These are phyloP conservation scores for Astraeus odoratus DNA, from an alignment of 768 basidiomycete species.

Conservation along the genomic window DNA sequence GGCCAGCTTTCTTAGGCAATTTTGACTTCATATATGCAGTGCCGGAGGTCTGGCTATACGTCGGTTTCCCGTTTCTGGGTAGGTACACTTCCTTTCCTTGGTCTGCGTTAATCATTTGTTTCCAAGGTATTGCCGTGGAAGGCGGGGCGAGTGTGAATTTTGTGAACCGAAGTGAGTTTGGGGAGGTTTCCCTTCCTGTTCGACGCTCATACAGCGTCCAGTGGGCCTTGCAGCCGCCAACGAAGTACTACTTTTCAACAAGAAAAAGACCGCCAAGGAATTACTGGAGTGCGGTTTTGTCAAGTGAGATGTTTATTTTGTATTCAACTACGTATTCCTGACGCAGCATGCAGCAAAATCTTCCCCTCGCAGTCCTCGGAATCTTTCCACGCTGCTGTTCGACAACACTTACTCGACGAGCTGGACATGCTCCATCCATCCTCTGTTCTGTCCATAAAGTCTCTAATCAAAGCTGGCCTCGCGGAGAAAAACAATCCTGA, in stretches of 20 bases:
- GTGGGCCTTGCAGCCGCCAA: slow-evolving; percentile 68
- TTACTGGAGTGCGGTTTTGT: slow-evolving; percentile 55
- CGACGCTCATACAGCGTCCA: slow-evolving; percentile 17
- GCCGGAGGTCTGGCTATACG: slow-evolving; percentile 52
- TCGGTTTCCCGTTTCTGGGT: slow-evolving; percentile 65
- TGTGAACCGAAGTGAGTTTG: slow-evolving; percentile 51
- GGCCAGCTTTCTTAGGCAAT: slow-evolving; percentile 55
- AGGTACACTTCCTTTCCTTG: slow-evolving; percentile 2
- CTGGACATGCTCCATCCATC: slow-evolving; percentile 50
- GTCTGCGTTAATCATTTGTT: slow-evolving; percentile 2
- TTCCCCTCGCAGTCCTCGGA: slow-evolving; percentile 46
- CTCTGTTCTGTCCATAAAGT: slow-evolving; percentile 47
- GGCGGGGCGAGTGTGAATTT: slow-evolving; percentile 67
- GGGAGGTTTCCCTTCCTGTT: neutral
- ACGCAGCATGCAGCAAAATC: slow-evolving; percentile 40
- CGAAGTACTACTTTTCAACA: slow-evolving; percentile 64
- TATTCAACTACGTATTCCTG: neutral
- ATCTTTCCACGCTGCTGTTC: slow-evolving; percentile 49
- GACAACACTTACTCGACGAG: slow-evolving; percentile 43
- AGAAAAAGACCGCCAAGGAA: slow-evolving; percentile 54
- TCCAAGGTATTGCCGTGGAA: slow-evolving; percentile 55
- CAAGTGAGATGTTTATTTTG: slow-evolving; percentile 38
- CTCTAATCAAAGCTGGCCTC: slow-evolving; percentile 47
- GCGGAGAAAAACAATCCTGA: slow-evolving; percentile 60
- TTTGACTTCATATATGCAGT: slow-evolving; percentile 72